Base-by-base conservation (phyloP, 768 basidiomycete genomes). In the Kwoniella bestiolae region DNA sequence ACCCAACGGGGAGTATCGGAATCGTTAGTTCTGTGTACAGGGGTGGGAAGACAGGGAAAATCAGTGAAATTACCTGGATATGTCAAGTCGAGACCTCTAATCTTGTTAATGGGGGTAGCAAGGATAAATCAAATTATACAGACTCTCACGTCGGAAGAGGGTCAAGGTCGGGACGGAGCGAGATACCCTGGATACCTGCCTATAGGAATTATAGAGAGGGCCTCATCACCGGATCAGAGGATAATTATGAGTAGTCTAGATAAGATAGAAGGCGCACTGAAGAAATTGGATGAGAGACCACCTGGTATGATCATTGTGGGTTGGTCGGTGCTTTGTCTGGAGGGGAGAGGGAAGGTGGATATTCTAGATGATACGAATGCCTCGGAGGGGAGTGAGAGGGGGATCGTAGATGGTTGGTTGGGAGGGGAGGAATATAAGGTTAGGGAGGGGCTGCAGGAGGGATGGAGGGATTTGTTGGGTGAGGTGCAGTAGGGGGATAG, bases 251-350 rank as follows among this genome's bases (percentile, higher is more conserved):
- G 89, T 18, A 98, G 94, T 1, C 78, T 99, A 53, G 84, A 82
- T 60, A 85, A 89, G 72, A 86, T 97, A 41, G 86, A 85, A 16
- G 81, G 80, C 18, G 92, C 90, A 1, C 78, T 97, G 78, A 88
- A 89, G 61, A 86, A 85, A 66, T 82, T 85, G 1, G 90, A 92
- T 72, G 94, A 98, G 79, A 83, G 94, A 35, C 93, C 94, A 18
- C 96, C 96, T 0, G 96, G 94, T 8, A 94, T 99, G 91, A 90
- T 98, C 78, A 85, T 97, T 31, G 85, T 99, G 71, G 96, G 96
- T 2, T 99, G 94, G 94, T 85, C 89, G 2, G 90, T 90, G 9
- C 78, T 93, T 67, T 88, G 90, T 41, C 81, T 98, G 49, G 88
- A 90, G 80, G 88, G 86, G 0, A 60, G 76, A 59, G 92, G 92